Percentiles rank a stretch among this genome's conserved stretches.
These are phyloP conservation scores for Pleurotus ostreatus DNA, from an alignment of 768 basidiomycete species.

Conservation along the genomic window DNA sequence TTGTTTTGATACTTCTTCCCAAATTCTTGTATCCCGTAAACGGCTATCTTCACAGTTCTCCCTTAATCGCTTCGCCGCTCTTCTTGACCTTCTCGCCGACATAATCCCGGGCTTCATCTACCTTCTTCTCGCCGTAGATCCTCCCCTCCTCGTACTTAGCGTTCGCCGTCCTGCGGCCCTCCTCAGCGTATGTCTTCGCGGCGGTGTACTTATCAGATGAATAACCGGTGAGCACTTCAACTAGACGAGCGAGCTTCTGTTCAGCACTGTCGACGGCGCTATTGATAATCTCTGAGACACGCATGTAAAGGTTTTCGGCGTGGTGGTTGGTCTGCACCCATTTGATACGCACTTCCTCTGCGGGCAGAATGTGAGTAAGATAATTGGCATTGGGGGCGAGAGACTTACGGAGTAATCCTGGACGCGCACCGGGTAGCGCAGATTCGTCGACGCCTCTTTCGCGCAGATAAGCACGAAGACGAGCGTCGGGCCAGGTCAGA, in stretches of 20 bases:
- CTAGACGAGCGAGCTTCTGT: constrained; percentile 58
- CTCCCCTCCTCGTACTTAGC: constrained; percentile 20
- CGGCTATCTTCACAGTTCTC: constrained; percentile 27
- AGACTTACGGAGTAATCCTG: constrained; percentile 71
- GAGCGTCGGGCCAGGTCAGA: constrained; percentile 88
- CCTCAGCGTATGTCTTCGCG: constrained; percentile 19
- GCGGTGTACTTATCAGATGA: constrained; percentile 22
- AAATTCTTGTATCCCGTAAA: too few species aligned
- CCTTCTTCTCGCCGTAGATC: constrained; percentile 27
- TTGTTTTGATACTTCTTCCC: too few species aligned
- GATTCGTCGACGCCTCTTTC: constrained; percentile 70
- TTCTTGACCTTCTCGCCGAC: constrained; percentile 34
- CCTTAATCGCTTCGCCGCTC: constrained; percentile 32
- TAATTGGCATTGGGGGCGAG: not conserved
- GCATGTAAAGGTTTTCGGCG: constrained; percentile 53
- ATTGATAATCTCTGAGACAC: constrained; percentile 64
- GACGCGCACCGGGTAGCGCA: constrained; percentile 58
- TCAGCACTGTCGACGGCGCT: constrained; percentile 70
- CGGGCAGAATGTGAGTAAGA: not conserved
- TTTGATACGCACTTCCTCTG: constrained; percentile 75
- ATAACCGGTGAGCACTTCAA: constrained; percentile 40
- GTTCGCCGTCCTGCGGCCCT: constrained; percentile 21
- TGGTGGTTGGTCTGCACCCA: constrained; percentile 65
- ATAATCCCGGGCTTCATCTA: constrained; percentile 23
- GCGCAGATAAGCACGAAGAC: constrained; percentile 85